Base-by-base conservation (phyloP, 2,329 filamentous ascomycete species). In the Arthrobotrys entomopaga region DNA sequence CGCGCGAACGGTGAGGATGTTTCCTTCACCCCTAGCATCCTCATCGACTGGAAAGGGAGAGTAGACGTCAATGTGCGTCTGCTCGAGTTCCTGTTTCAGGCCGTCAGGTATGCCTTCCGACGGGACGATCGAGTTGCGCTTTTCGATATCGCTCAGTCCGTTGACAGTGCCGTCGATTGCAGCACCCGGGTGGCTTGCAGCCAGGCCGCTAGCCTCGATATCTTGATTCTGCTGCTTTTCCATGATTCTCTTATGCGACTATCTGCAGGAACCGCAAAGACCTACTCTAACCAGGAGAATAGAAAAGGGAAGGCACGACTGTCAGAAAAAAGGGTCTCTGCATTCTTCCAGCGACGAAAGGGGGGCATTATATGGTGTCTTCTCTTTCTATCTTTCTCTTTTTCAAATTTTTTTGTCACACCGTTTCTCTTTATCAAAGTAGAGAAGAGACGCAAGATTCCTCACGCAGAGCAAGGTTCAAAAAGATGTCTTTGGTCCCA, bases 1-100 rank as follows among this genome's bases (percentile, higher is more conserved):
- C 15, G 87, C 86, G 50, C 87, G 84, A 38, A 86, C 78, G 6
- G 86, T 88, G 52, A 89, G 77, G 58, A 87, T 86, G 75, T 83
- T 81, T 11, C 81, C 78, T 76, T 85, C 83, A 60, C 84, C 83
- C 49, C 79, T 77, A n/a, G 83, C 76, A 16, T 82, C 81, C 76
- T 83, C 82, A 29, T 82, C 78, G 0, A 80, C 77, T 11, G 83
- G 83, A 53, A 85, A 83, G 24, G 82, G 83, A 29, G 73, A 61
- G 56, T 77, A 79, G 20, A 77, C 75, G 48, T 79, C 77, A 7
- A 75, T 60, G 15, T 77, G 73, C 16, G 57, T 38, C 58, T 73
- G 65, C 26, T 71, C 75, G 6, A 77, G 56, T 65, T 73, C 69
- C 24, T 61, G 16, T 50, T 73, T 73, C 16, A 73, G 40, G 19